These are phyloP conservation scores for Nyssa sinensis DNA, from an alignment of 148 eudicot genomes.

Conservation along the genomic window DNA sequence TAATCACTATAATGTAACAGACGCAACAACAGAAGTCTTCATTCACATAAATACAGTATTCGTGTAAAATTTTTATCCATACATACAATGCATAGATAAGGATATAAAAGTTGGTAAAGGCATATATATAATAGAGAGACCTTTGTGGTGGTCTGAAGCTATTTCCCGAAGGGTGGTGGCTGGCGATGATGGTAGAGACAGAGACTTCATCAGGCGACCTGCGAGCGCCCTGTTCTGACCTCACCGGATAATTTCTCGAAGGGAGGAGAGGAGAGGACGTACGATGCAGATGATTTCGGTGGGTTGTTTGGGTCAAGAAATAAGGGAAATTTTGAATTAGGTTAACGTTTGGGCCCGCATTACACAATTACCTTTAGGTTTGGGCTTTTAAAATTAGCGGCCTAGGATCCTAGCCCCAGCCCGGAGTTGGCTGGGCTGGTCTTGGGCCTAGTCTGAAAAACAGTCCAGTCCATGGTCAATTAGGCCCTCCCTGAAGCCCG, in stretches of 20 bases:
- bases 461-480: too few species aligned
- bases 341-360: too few species aligned
- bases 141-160: conserved; percentile 49
- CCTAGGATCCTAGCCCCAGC: too few species aligned
- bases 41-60: neutral
- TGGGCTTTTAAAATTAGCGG: too few species aligned
- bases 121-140: conserved; percentile 20
- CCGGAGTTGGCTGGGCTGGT: too few species aligned
- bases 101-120: too few species aligned
- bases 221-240: neutral
- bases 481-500: too few species aligned
- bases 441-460: too few species aligned
- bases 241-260: neutral
- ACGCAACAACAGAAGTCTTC: neutral
- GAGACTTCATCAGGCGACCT: conserved; percentile 35
- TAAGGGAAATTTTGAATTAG: too few species aligned
- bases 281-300: neutral
- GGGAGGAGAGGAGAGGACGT: too few species aligned
- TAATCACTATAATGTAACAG: neutral
- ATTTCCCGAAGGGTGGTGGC: conserved; percentile 47
- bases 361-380: too few species aligned
- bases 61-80: too few species aligned
- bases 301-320: neutral
- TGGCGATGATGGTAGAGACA: conserved; percentile 35
- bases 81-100: neutral